Conservation (phyloP, 768 basidiomycete species). For the Plicaturopsis crispa region DNA sequence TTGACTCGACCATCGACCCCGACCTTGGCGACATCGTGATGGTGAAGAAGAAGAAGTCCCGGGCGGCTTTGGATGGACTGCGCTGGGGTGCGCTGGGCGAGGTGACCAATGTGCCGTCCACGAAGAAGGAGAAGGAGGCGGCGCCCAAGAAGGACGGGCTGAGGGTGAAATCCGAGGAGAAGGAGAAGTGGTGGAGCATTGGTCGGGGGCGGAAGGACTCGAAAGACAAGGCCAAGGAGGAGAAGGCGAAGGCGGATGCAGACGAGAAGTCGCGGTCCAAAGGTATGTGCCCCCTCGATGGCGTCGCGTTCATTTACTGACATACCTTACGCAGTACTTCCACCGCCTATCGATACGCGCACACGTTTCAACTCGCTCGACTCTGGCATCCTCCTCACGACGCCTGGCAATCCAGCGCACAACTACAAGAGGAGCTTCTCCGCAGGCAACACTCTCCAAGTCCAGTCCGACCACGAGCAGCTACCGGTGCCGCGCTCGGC, state of each 20-base stretch:
- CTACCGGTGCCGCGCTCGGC: constrained; percentile 3
- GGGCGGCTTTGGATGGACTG: constrained; percentile 49
- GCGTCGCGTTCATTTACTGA: constrained; percentile 23
- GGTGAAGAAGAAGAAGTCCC: constrained; percentile 71
- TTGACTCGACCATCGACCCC: constrained; percentile 52
- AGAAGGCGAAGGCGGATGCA: constrained; percentile 29
- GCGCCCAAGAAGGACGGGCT: constrained; percentile 17
- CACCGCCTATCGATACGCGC: constrained; percentile 26
- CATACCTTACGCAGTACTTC: background rate
- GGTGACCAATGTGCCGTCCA: constrained; percentile 41
- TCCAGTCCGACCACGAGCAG: background rate
- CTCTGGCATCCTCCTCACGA: constrained; percentile 28
- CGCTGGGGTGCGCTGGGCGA: constrained; percentile 37
- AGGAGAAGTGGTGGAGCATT: constrained; percentile 77
- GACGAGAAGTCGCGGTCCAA: constrained; percentile 27
- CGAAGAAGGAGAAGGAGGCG: constrained; percentile 36
- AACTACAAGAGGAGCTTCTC: constrained; percentile 11
- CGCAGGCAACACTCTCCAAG: constrained; percentile 12
- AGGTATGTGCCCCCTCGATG: constrained; percentile 33
- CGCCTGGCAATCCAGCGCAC: constrained; percentile 11
- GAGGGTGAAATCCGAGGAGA: constrained; percentile 26
- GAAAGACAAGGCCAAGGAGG: constrained; percentile 50
- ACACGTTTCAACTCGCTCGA: constrained; percentile 62
- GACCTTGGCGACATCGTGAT: constrained; percentile 65
- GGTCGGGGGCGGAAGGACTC: constrained; percentile 68